These are phyloP conservation scores for Phytophthora hybrid DNA, from an alignment of 352 stramenopile genomes.

Conservation along the genomic window DNA sequence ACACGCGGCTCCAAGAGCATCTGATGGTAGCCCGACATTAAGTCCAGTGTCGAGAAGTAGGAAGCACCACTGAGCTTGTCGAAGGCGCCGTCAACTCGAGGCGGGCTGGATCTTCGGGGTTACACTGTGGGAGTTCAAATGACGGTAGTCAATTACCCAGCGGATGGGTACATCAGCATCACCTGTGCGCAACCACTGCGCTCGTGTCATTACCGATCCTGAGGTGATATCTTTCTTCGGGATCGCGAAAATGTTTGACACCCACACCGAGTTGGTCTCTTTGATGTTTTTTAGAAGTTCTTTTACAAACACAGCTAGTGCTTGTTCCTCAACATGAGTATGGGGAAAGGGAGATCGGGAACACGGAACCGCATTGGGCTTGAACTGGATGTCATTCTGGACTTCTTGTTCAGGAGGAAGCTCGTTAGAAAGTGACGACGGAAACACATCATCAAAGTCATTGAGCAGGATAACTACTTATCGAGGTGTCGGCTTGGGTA, in stretches of 20 bases:
- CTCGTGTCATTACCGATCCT: neutral
- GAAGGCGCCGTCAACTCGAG: slow-evolving; percentile 14
- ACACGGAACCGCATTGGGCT: neutral
- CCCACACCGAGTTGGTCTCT: slow-evolving; percentile 15
- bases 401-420: slow-evolving; percentile 3
- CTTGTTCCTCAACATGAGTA: neutral
- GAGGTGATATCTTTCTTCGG: slow-evolving; percentile 4
- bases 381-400: slow-evolving; percentile 12
- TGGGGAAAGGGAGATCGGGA: slow-evolving; percentile 8
- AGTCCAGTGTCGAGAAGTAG: slow-evolving; percentile 30
- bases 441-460: slow-evolving; percentile 12
- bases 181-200: neutral
- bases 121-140: neutral
- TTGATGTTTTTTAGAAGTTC: slow-evolving; percentile 7
- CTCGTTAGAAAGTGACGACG: slow-evolving; percentile 5
- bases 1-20: slow-evolving; percentile 19
- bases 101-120: slow-evolving; percentile 13
- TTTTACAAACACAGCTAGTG: slow-evolving; percentile 12
- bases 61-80: slow-evolving; percentile 2
- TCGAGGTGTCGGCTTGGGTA: neutral
- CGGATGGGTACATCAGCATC: neutral
- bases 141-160: neutral
- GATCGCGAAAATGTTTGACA: slow-evolving; percentile 16
- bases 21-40: slow-evolving; percentile 39
- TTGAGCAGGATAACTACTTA: slow-evolving; percentile 1